Conservation (phyloP, 768 basidiomycete genomes). For the Collybiopsis confluens region DNA sequence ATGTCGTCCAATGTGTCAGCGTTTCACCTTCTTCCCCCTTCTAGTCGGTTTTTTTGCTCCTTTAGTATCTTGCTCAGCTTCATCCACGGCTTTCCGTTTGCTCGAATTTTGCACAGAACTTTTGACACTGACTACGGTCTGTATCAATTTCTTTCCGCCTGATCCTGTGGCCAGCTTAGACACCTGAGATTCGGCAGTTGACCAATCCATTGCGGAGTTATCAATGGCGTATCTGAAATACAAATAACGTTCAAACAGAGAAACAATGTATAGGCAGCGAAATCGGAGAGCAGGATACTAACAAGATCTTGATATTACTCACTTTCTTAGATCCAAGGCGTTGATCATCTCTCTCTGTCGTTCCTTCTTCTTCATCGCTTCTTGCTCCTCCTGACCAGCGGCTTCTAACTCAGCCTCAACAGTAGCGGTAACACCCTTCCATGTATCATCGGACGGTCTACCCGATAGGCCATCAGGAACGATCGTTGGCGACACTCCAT, state of each 20-base stretch:
- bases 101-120: constrained; percentile 33
- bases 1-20: constrained; percentile 14
- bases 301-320: constrained; percentile 29
- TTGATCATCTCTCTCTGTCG: constrained; percentile 87
- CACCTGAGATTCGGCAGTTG: constrained; percentile 69
- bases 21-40: constrained; percentile 42
- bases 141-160: constrained; percentile 40
- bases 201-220: constrained; percentile 68
- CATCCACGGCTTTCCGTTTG: constrained; percentile 56
- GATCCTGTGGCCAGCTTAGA: constrained; percentile 27
- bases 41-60: constrained; percentile 48
- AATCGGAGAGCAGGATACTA: constrained; percentile 10
- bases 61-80: constrained; percentile 26
- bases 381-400: constrained; percentile 70
- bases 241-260: background rate
- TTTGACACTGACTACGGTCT: constrained; percentile 79
- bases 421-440: constrained; percentile 40
- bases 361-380: constrained; percentile 53
- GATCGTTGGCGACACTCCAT: constrained; percentile 11
- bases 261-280: background rate
- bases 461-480: background rate
- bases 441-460: constrained; percentile 18
- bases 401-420: constrained; percentile 71
- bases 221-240: constrained; percentile 68
- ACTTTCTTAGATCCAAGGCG: constrained; percentile 85